A percentile compares a stretch with the other conserved stretches of the same genome.
These are phyloP conservation scores for Ustilago esculenta DNA, from an alignment of 1,284 basidiomycete genomes.

Conservation along the genomic window DNA sequence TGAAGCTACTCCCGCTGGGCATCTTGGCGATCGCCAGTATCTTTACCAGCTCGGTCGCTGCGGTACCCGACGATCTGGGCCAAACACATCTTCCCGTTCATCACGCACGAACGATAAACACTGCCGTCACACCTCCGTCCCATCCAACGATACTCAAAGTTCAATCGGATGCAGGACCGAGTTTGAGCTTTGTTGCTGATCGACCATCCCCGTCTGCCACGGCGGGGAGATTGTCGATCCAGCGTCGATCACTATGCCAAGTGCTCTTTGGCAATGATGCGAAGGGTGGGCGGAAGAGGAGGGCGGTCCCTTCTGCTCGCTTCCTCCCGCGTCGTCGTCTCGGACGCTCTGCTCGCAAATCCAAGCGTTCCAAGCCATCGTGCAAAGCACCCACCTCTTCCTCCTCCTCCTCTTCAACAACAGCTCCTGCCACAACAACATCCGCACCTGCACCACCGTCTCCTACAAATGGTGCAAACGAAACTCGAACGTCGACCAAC, in stretches of 20 bases:
- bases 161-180: not conserved
- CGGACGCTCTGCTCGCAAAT: not conserved
- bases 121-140: not conserved
- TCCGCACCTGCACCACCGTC: not conserved
- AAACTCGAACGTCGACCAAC: constrained; percentile 14
- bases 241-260: constrained; percentile 30
- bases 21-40: constrained; percentile 26
- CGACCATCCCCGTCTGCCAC: constrained; percentile 1
- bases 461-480: not conserved
- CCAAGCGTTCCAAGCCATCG: constrained; percentile 9
- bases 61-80: constrained; percentile 6
- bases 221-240: not conserved
- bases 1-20: constrained; percentile 36
- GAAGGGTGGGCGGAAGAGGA: constrained; percentile 21
- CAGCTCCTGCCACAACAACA: not conserved
- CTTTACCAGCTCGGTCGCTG: constrained; percentile 12
- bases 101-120: not conserved
- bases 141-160: not conserved
- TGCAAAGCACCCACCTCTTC: constrained; percentile 21
- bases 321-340: constrained; percentile 5
- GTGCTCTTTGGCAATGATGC: constrained; percentile 9
- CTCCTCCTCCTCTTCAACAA: constrained; percentile 3
- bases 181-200: constrained; percentile 11
- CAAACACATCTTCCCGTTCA: not conserved
- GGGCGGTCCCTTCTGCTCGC: constrained; percentile 42